Percentiles rank a stretch among this genome's conserved stretches.
Conservation (phyloP, 2,329 filamentous ascomycete genomes). For the Exophiala dermatitidis region DNA sequence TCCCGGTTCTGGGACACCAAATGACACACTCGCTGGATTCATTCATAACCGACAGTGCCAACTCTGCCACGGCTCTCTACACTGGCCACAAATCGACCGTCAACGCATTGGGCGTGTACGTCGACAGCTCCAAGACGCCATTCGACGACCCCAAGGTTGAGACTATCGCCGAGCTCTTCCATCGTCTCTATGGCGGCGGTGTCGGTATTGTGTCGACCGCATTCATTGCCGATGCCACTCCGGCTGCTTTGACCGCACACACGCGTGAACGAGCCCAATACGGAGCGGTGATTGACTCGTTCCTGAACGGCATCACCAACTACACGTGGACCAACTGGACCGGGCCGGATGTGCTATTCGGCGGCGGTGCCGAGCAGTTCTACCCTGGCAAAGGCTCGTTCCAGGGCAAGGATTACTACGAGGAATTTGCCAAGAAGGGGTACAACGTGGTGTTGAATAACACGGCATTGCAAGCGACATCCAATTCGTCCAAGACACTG, state of each 20-base stretch:
- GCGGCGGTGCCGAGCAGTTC: slow-evolving; percentile 77
- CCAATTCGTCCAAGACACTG: slow-evolving; percentile 57
- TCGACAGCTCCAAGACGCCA: slow-evolving; percentile 62
- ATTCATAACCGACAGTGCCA: slow-evolving; percentile 82
- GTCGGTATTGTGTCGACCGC: slow-evolving; percentile 70
- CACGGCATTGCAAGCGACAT: slow-evolving; percentile 56
- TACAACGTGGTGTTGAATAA: slow-evolving; percentile 70
- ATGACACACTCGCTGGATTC: slow-evolving; percentile 82
- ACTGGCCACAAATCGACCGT: slow-evolving; percentile 77
- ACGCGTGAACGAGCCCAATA: slow-evolving; percentile 63
- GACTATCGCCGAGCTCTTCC: slow-evolving; percentile 66
- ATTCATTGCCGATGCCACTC: slow-evolving; percentile 73
- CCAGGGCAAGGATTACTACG: slow-evolving; percentile 64
- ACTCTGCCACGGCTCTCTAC: slow-evolving; percentile 75
- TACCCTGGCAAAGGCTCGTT: slow-evolving; percentile 58
- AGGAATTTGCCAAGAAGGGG: slow-evolving; percentile 61
- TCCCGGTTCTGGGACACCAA: slow-evolving; percentile 78
- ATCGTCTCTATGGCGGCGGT: slow-evolving; percentile 57
- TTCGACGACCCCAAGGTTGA: slow-evolving; percentile 85
- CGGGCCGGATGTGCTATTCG: slow-evolving; percentile 75
- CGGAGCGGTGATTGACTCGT: slow-evolving; percentile 66
- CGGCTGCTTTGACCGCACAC: slow-evolving; percentile 66
- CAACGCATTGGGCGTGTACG: slow-evolving; percentile 75
- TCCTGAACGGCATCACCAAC: slow-evolving; percentile 67
- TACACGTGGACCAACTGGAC: slow-evolving; percentile 71